Conservation (phyloP, 2,329 filamentous ascomycete genomes). For the Aspergillus felis region DNA sequence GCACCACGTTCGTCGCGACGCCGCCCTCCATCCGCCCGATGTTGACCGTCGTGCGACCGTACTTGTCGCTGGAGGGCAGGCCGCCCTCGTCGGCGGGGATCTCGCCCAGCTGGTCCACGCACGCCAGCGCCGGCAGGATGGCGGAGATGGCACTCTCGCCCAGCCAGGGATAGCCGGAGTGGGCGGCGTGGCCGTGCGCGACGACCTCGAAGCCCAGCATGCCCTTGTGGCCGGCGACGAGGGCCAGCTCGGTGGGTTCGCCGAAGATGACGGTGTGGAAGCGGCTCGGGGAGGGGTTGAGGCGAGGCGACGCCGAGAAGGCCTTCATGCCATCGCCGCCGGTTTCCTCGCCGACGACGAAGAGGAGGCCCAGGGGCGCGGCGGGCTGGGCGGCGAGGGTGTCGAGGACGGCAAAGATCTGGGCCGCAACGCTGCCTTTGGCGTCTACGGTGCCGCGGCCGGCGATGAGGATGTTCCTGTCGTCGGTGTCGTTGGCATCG, state of each 20-base stretch:
- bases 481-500: slow-evolving; percentile 17
- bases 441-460: slow-evolving; percentile 46
- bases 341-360: slow-evolving; percentile 77
- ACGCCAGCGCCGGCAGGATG: slow-evolving; percentile 67
- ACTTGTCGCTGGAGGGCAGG: slow-evolving; percentile 70
- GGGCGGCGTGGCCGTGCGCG: slow-evolving; percentile 72
- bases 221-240: slow-evolving; percentile 91
- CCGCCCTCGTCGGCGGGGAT: slow-evolving; percentile 47
- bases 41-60: slow-evolving; percentile 86
- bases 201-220: slow-evolving; percentile 64
- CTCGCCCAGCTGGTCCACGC: slow-evolving; percentile 58
- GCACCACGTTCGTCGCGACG: slow-evolving; percentile 83
- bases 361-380: slow-evolving; percentile 50
- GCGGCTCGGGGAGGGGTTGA: slow-evolving; percentile 39
- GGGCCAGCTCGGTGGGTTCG: slow-evolving; percentile 84
- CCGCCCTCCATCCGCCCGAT: slow-evolving; percentile 75
- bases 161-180: slow-evolving; percentile 89
- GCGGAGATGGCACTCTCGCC: slow-evolving; percentile 81
- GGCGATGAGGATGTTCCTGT: slow-evolving; percentile 34
- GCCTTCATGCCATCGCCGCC: slow-evolving; percentile 74
- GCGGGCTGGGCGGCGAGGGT: slow-evolving; percentile 40
- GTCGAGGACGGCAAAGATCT: slow-evolving; percentile 42
- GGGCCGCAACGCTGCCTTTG: slow-evolving; percentile 45
- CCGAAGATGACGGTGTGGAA: slow-evolving; percentile 80
- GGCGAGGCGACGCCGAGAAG: slow-evolving; percentile 45